Evolutionary conservation across 176 grass and related monocot genomes (phyloP).

Genomic region (Triticum dicoccoides): DNA sequence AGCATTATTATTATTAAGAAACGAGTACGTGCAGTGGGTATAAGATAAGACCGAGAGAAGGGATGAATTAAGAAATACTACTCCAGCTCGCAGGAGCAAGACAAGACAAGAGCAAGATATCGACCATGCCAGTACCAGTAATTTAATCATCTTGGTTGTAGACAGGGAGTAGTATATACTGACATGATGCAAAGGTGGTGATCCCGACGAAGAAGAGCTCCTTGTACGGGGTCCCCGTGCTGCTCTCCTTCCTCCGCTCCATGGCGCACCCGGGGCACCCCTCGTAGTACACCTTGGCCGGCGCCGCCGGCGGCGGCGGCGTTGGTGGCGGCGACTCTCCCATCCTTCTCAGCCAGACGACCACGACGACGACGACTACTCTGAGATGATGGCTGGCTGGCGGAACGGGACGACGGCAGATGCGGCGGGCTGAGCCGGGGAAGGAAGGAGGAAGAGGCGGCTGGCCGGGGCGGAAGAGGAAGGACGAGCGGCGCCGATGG

Average conservation of each 20-base stretch:
- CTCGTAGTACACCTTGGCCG: conserved; percentile 22
- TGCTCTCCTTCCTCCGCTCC: conserved; percentile 34
- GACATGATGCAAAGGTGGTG: conserved; percentile 46
- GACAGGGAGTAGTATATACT: too few relatives aligned
- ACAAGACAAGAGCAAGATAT: not conserved
- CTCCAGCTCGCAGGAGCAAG: not conserved
- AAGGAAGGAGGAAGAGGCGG: not conserved
- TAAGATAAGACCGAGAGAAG: not conserved
- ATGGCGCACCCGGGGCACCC: conserved; percentile 61
- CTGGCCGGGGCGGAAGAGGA: not conserved
- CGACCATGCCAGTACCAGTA: not conserved
- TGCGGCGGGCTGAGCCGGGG: not conserved
- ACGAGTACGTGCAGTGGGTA: not conserved
- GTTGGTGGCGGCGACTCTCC: not conserved
- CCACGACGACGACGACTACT: not conserved
- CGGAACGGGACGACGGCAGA: not conserved
- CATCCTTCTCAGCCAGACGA: not conserved
- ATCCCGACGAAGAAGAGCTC: conserved; percentile 50
- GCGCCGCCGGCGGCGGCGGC: not conserved
- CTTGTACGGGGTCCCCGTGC: conserved; percentile 44
- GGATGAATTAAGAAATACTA: not conserved
- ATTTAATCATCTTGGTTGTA: not conserved
- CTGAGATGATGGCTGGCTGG: not conserved
- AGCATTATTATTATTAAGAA: not conserved
- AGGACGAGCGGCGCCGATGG: not conserved